phyloP scores from a whole-genome alignment of 441 rosid genomes.

The Macaranga tanarius region DNA sequence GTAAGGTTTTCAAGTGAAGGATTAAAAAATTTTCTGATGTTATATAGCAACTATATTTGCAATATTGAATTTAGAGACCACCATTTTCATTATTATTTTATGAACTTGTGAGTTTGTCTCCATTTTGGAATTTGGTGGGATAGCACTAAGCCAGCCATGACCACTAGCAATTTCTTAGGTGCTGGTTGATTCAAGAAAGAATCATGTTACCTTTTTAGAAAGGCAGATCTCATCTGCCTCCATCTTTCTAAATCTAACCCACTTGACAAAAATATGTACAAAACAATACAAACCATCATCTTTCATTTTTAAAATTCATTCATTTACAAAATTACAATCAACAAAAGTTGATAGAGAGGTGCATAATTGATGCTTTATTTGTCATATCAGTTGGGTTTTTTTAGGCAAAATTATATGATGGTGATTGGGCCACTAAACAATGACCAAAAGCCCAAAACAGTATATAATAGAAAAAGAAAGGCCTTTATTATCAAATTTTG shows the following conservation, averaged over 20 bases:
- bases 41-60: background rate
- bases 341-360: background rate
- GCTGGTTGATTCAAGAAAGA: background rate
- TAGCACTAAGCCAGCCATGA: background rate
- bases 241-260: conserved; percentile 14
- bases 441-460: conserved; percentile 15
- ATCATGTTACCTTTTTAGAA: conserved; percentile 21
- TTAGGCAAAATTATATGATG: background rate
- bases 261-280: conserved; percentile 3
- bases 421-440: conserved; percentile 10
- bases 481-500: conserved; percentile 3
- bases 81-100: background rate
- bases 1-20: background rate
- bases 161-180: conserved; percentile 1
- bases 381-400: conserved; percentile 9
- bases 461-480: background rate
- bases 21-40: no score
- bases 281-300: background rate
- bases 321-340: background rate
- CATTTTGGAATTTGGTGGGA: background rate
- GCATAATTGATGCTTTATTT: conserved; percentile 10
- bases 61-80: no score
- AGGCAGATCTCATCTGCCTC: conserved; percentile 23
- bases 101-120: background rate
- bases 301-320: background rate